These are phyloP conservation scores for Stentor roeselii DNA, from an alignment of 73 alveolate genomes.

Conservation along the genomic window DNA sequence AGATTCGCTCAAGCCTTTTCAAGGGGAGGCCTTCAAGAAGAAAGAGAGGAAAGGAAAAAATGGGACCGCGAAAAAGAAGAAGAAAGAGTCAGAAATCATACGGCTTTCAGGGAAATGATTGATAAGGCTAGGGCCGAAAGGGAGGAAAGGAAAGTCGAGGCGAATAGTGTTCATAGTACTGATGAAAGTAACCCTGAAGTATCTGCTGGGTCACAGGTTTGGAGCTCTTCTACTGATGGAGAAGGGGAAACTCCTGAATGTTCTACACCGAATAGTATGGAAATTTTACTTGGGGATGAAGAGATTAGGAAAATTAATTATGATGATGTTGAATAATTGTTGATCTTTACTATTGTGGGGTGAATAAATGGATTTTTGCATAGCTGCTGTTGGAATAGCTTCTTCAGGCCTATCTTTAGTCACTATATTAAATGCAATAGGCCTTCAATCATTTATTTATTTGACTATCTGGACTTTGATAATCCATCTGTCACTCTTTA, in stretches of 20 bases:
- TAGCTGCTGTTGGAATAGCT: too few relatives aligned
- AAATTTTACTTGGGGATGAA: background rate
- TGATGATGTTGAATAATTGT: background rate
- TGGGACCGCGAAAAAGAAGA: conserved; percentile 89
- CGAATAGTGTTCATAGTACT: conserved; percentile 36
- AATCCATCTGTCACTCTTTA: too few relatives aligned
- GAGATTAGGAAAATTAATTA: background rate
- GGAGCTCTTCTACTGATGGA: conserved; percentile 15
- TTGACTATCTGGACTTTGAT: too few relatives aligned
- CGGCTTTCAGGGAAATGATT: conserved; percentile 75
- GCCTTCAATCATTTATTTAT: too few relatives aligned
- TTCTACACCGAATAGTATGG: background rate
- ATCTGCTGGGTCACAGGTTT: background rate
- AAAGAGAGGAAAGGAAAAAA: conserved; percentile 86
- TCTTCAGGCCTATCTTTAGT: too few relatives aligned
- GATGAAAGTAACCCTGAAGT: conserved; percentile 13
- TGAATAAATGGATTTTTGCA: too few relatives aligned
- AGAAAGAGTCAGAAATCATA: conserved; percentile 73
- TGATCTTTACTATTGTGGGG: too few relatives aligned
- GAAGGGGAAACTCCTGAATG: conserved; percentile 2
- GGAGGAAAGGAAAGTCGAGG: conserved; percentile 41
- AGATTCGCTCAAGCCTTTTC: conserved; percentile 96
- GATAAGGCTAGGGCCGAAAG: conserved; percentile 50
- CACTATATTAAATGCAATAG: too few relatives aligned
- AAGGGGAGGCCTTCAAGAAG: conserved; percentile 94